Evolutionary conservation across 164 flowering plant species (phyloP).

Genomic region (Nymphaea colorata): DNA sequence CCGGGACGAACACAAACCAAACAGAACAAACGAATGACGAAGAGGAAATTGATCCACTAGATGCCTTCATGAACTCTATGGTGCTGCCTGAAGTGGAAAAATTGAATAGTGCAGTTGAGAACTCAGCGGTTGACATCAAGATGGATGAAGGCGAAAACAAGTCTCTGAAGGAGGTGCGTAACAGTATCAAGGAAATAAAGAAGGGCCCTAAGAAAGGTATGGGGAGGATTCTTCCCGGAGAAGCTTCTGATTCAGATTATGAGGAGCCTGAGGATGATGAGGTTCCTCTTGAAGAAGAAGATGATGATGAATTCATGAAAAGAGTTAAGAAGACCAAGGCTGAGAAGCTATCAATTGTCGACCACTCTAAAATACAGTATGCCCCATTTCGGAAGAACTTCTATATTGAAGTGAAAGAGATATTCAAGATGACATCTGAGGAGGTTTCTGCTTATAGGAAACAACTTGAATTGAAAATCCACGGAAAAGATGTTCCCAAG

Average conservation of each 20-base stretch:
- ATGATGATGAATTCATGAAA: conserved; percentile 93
- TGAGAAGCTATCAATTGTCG: conserved; percentile 83
- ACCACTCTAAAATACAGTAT: conserved; percentile 87
- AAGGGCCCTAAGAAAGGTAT: conserved; percentile 33
- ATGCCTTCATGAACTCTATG: conserved; percentile 94
- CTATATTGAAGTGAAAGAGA: conserved; percentile 89
- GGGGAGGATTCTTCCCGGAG: conserved; percentile 86
- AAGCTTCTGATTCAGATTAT: conserved; percentile 78
- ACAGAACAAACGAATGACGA: conserved; percentile 26
- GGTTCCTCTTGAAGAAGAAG: conserved; percentile 60
- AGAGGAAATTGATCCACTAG: conserved; percentile 90
- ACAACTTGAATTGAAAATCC: conserved; percentile 75
- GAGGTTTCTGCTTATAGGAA: conserved; percentile 72
- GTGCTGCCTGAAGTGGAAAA: conserved; percentile 90
- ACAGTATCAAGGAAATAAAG: conserved; percentile 24
- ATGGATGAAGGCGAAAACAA: conserved; percentile 17
- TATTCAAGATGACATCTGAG: conserved; percentile 63
- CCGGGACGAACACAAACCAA: conserved; percentile 13
- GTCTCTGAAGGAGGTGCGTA: conserved; percentile 18
- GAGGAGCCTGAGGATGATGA: conserved; percentile 49
- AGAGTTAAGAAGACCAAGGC: conserved; percentile 92
- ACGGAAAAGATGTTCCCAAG: conserved; percentile 93
- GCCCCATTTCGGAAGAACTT: conserved; percentile 73
- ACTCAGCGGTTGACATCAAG: conserved; percentile 16
- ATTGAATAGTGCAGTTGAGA: conserved; percentile 21